A percentile compares a stretch with the other conserved stretches of the same genome.
phyloP scores from a whole-genome alignment of 108 stramenopile species.

The Pseudonitzschia pungens region DNA sequence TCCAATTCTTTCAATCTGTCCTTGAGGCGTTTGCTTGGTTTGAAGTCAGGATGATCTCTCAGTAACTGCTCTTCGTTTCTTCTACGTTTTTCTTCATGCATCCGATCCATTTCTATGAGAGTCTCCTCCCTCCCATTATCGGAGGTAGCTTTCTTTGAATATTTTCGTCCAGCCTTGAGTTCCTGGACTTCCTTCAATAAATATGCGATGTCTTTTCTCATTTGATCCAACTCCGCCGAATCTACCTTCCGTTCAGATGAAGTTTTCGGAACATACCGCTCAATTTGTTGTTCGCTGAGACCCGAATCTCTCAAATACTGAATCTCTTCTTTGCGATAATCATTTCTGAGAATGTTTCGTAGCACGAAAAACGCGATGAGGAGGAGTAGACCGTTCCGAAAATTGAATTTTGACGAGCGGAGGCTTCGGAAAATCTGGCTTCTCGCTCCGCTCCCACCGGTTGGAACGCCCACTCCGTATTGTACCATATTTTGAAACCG shows the following conservation, averaged over 20 bases:
- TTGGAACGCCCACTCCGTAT: not conserved
- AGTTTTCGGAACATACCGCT: slow-evolving; percentile 15
- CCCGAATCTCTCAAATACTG: slow-evolving; percentile 17
- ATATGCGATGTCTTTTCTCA: slow-evolving; percentile 25
- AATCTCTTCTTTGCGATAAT: slow-evolving; percentile 30
- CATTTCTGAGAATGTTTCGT: slow-evolving; percentile 27
- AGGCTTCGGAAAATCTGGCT: not conserved
- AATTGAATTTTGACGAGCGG: slow-evolving; percentile 21
- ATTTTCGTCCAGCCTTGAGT: slow-evolving; percentile 3
- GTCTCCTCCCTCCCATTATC: slow-evolving; percentile 1
- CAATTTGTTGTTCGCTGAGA: slow-evolving; percentile 15
- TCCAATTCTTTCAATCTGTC: slow-evolving; percentile 2
- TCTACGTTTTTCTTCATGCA: slow-evolving; percentile 28
- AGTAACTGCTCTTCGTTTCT: slow-evolving; percentile 25
- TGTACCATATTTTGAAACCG: not conserved
- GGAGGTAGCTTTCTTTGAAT: not conserved
- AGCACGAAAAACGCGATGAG: slow-evolving; percentile 23
- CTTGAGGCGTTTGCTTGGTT: slow-evolving; percentile 16
- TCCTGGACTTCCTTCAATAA: not conserved
- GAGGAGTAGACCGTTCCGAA: slow-evolving; percentile 25
- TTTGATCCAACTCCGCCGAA: slow-evolving; percentile 11
- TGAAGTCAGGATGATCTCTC: slow-evolving; percentile 32
- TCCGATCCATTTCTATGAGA: slow-evolving; percentile 27
- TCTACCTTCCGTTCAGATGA: slow-evolving; percentile 6
- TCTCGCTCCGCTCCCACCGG: not conserved